Percentiles rank a stretch among this genome's conserved stretches.
Evolutionary conservation across 225 moss, liverwort and hornwort genomes (phyloP).

Genomic region (Pleurozium schreberi): DNA sequence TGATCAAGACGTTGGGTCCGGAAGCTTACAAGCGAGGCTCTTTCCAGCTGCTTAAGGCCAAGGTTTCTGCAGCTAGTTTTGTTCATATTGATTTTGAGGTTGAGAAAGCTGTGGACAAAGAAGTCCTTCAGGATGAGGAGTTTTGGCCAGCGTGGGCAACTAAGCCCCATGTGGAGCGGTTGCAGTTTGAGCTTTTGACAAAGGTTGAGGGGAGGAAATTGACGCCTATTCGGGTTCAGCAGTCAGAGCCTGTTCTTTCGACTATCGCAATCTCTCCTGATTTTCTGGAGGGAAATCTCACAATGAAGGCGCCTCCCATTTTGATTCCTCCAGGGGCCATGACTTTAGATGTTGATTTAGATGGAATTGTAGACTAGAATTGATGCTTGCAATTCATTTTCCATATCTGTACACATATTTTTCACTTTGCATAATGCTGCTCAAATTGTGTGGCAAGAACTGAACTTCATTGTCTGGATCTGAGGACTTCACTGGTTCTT

Average conservation of each 20-base stretch:
- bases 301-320: not conserved
- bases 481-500: not conserved
- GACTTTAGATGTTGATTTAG: slow-evolving; percentile 37
- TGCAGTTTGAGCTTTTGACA: slow-evolving; percentile 62
- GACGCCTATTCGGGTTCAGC: slow-evolving; percentile 40
- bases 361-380: slow-evolving; percentile 17
- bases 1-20: slow-evolving; percentile 52
- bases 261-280: slow-evolving; percentile 19
- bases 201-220: slow-evolving; percentile 60
- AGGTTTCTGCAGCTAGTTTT: slow-evolving; percentile 72
- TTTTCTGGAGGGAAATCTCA: slow-evolving; percentile 6
- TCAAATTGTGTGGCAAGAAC: not conserved
- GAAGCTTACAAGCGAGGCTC: slow-evolving; percentile 55
- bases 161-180: slow-evolving; percentile 45
- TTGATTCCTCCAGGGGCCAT: slow-evolving; percentile 31
- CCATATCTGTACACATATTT: not conserved
- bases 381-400: not conserved
- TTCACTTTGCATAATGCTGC: not conserved
- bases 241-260: slow-evolving; percentile 33
- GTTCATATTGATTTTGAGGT: slow-evolving; percentile 67
- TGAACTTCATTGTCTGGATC: not conserved
- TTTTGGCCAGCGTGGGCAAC: slow-evolving; percentile 66
- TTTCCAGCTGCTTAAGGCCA: slow-evolving; percentile 67
- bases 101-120: slow-evolving; percentile 39
- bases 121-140: slow-evolving; percentile 8